Percentiles rank a stretch among this genome's conserved stretches.
phyloP scores from a whole-genome alignment of 768 basidiomycete species.

The Xerocomus potaroensis region DNA sequence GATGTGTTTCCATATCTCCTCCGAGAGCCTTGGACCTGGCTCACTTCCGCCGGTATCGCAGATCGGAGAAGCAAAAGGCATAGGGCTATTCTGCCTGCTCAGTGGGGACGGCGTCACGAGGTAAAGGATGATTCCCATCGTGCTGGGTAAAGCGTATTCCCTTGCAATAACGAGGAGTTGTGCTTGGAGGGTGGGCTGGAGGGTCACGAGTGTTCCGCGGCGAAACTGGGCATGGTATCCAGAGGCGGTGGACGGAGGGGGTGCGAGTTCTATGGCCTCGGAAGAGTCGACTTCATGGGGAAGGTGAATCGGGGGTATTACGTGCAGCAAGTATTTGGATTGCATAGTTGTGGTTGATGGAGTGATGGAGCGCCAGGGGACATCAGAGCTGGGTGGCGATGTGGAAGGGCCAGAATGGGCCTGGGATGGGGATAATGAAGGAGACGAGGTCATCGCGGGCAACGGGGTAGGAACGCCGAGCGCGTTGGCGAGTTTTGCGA shows the following conservation, averaged over 20 bases:
- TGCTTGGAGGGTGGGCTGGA: slow-evolving; percentile 77
- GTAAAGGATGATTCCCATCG: slow-evolving; percentile 78
- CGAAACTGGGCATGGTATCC: slow-evolving; percentile 79
- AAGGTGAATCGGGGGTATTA: slow-evolving; percentile 72
- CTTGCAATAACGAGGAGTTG: slow-evolving; percentile 86
- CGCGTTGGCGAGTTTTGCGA: slow-evolving; percentile 82
- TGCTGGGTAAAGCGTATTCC: slow-evolving; percentile 90
- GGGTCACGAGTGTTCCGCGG: slow-evolving; percentile 81
- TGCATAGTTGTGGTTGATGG: slow-evolving; percentile 41
- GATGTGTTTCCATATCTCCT: slow-evolving; percentile 84
- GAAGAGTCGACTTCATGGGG: slow-evolving; percentile 54
- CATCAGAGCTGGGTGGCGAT: slow-evolving; percentile 27
- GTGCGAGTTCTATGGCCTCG: slow-evolving; percentile 42
- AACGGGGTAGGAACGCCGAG: slow-evolving; percentile 76
- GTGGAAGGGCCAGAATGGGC: slow-evolving; percentile 13
- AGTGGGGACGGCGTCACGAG: slow-evolving; percentile 47
- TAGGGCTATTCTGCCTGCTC: slow-evolving; percentile 10
- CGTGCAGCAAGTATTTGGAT: slow-evolving; percentile 75
- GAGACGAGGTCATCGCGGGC: slow-evolving; percentile 41
- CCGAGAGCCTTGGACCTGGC: slow-evolving; percentile 78
- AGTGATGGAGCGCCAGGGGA: slow-evolving; percentile 46
- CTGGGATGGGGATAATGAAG: slow-evolving; percentile 7
- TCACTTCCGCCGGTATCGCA: slow-evolving; percentile 40
- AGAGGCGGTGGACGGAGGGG: slow-evolving; percentile 54
- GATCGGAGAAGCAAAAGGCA: slow-evolving; percentile 15